phyloP scores from a whole-genome alignment of 2,329 filamentous ascomycete genomes.

The Cladosporium sp. region DNA sequence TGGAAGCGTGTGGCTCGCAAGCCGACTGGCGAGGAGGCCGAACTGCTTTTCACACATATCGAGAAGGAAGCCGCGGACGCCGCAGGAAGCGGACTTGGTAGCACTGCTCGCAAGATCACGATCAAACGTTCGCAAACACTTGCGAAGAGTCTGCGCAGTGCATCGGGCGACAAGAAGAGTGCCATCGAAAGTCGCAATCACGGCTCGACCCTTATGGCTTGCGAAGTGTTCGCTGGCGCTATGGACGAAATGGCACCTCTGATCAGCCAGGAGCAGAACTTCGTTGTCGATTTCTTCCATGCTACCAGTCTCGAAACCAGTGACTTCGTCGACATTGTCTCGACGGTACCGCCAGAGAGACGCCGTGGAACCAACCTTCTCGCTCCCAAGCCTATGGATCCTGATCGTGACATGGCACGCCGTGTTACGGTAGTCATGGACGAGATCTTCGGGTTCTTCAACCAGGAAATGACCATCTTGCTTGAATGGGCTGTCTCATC shows the following conservation, averaged over 20 bases:
- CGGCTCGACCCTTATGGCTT: slow-evolving; percentile 52
- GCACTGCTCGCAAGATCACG: slow-evolving; percentile 80
- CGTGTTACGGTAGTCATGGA: slow-evolving; percentile 85
- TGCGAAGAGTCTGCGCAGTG: slow-evolving; percentile 67
- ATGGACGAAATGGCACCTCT: slow-evolving; percentile 78
- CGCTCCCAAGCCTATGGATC: slow-evolving; percentile 75
- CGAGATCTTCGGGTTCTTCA: slow-evolving; percentile 77
- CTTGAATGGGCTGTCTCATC: slow-evolving; percentile 77
- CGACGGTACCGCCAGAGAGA: slow-evolving; percentile 59
- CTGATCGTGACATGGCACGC: slow-evolving; percentile 80
- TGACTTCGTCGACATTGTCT: slow-evolving; percentile 80
- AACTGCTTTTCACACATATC: slow-evolving; percentile 78
- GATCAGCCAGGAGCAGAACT: slow-evolving; percentile 92
- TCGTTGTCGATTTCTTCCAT: slow-evolving; percentile 95
- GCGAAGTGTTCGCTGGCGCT: slow-evolving; percentile 74
- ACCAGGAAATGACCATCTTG: slow-evolving; percentile 70
- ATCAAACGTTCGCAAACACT: slow-evolving; percentile 90
- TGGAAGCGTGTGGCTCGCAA: slow-evolving; percentile 54
- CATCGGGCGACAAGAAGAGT: slow-evolving; percentile 48
- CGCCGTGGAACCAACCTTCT: slow-evolving; percentile 70
- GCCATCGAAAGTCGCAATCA: slow-evolving; percentile 52
- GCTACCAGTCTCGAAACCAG: slow-evolving; percentile 75
- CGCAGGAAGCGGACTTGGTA: slow-evolving; percentile 59
- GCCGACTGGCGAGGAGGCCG: slow-evolving; percentile 30
- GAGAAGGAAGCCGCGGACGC: slow-evolving; percentile 68